phyloP scores from a whole-genome alignment of 805 yeast species.

The Candida glaebosa region DNA sequence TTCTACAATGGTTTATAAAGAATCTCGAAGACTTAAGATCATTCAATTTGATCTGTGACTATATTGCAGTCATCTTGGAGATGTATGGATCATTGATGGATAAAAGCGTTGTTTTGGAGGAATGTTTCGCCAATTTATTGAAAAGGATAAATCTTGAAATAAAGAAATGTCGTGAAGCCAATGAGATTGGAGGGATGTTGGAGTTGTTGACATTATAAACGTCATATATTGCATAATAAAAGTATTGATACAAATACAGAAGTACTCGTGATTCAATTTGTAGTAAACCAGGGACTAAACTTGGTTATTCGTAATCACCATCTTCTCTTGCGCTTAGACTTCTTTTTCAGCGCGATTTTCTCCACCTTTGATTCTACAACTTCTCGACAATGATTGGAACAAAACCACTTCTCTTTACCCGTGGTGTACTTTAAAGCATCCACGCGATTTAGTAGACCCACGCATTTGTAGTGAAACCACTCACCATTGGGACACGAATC shows the following conservation, averaged over 20 bases:
- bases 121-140: constrained; percentile 57
- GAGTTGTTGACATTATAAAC: constrained; percentile 63
- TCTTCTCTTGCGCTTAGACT: constrained; percentile 13
- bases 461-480: constrained; percentile 46
- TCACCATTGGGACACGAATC: constrained; percentile 40
- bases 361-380: constrained; percentile 9
- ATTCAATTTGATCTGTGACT: constrained; percentile 60
- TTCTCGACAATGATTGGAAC: constrained; percentile 30
- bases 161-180: constrained; percentile 79
- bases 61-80: constrained; percentile 63
- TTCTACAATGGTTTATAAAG: constrained; percentile 78
- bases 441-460: constrained; percentile 35
- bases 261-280: too few relatives aligned
- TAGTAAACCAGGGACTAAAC: neutral
- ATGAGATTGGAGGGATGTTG: constrained; percentile 89
- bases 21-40: constrained; percentile 78
- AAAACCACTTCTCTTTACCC: constrained; percentile 38
- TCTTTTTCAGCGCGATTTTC: constrained; percentile 10
- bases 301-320: too few relatives aligned
- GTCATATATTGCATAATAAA: neutral
- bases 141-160: constrained; percentile 67
- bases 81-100: constrained; percentile 75
- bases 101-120: constrained; percentile 73
- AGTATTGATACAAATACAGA: too few relatives aligned
- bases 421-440: constrained; percentile 34